These are phyloP conservation scores for Nakazawaea anatomiae DNA, from an alignment of 805 yeast species.

Conservation along the genomic window DNA sequence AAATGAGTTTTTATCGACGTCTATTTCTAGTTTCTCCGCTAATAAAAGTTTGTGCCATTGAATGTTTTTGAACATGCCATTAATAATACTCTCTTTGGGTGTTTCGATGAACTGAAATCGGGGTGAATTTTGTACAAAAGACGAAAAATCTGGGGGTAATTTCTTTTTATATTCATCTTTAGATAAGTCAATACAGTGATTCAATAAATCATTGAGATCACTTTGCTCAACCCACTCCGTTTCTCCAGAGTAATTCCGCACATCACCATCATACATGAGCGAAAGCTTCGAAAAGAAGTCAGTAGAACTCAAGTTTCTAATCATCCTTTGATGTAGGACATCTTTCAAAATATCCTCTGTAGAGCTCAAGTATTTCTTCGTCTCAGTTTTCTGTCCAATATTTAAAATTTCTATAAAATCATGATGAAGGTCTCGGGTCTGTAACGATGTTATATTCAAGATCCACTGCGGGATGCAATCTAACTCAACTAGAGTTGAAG, in stretches of 20 bases:
- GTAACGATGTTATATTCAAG: conserved; percentile 41
- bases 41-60: conserved; percentile 28
- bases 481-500: conserved; percentile 61
- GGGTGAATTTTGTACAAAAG: conserved; percentile 17
- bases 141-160: conserved; percentile 11
- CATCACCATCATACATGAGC: conserved; percentile 14
- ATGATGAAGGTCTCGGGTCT: conserved; percentile 43
- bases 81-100: conserved; percentile 23
- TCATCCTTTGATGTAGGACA: conserved; percentile 42
- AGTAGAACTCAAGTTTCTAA: conserved; percentile 23
- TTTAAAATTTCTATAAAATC: conserved; percentile 32
- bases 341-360: conserved; percentile 60
- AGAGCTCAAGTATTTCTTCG: conserved; percentile 28
- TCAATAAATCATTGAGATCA: conserved; percentile 28
- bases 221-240: conserved; percentile 37
- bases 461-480: conserved; percentile 64
- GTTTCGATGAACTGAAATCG: conserved; percentile 22
- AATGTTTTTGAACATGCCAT: conserved; percentile 34
- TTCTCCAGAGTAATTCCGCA: conserved; percentile 16
- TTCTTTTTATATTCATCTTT: conserved; percentile 16
- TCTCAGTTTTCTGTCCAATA: background rate
- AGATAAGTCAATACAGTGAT: conserved; percentile 21
- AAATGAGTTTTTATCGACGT: background rate
- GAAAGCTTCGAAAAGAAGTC: conserved; percentile 5
- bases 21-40: background rate